phyloP scores from a whole-genome alignment of 164 flowering plant species.

The Taxillus chinensis region DNA sequence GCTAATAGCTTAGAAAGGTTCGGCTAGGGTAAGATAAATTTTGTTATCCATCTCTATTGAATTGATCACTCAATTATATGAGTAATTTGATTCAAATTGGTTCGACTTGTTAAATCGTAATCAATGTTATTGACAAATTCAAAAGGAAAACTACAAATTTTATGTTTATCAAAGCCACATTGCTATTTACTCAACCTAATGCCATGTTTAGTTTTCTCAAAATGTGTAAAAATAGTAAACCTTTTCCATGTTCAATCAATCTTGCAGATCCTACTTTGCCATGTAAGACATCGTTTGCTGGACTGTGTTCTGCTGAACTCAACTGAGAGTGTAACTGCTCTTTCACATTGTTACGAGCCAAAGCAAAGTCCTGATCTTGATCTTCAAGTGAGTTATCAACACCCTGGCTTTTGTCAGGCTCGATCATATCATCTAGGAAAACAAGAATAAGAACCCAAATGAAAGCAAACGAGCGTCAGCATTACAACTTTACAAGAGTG shows the following conservation, averaged over 20 bases:
- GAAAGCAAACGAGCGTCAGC: neutral
- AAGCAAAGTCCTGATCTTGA: conserved; percentile 6
- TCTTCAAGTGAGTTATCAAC: conserved; percentile 11
- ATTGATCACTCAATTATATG: too few species aligned
- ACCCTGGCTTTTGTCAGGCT: conserved; percentile 26
- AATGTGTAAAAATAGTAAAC: conserved; percentile 1
- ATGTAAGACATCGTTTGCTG: conserved; percentile 4
- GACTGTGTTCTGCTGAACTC: conserved; percentile 7
- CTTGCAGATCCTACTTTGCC: conserved; percentile 10
- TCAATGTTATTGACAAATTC: too few species aligned
- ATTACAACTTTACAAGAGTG: neutral
- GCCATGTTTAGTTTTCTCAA: too few species aligned
- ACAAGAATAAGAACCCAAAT: conserved; percentile 8
- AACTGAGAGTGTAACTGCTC: conserved; percentile 16
- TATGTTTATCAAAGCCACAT: too few species aligned
- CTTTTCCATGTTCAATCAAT: conserved; percentile 19
- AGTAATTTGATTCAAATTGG: too few species aligned
- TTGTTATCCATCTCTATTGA: too few species aligned
- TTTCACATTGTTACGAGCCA: conserved; percentile 8
- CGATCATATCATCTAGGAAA: conserved; percentile 43
- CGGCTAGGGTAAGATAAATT: too few species aligned
- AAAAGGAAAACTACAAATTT: too few species aligned
- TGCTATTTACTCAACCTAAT: too few species aligned
- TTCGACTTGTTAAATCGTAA: too few species aligned
- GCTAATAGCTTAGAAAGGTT: too few species aligned